Conservation (phyloP, 352 stramenopile genomes). For the Globisporangium paroecandrum region DNA sequence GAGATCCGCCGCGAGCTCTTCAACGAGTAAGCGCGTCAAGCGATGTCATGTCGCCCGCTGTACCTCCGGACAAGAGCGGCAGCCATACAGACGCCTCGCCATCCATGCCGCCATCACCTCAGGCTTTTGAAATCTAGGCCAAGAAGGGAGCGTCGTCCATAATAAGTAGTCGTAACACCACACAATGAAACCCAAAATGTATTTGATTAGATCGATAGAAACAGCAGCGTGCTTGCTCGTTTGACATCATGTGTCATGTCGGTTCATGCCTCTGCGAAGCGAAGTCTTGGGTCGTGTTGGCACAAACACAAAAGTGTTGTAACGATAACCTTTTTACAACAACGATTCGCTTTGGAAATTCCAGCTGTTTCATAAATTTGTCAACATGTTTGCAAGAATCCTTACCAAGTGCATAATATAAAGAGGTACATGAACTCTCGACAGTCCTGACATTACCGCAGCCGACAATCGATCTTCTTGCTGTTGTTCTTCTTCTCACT, state of each 20-base stretch:
- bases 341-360: neutral
- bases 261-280: neutral
- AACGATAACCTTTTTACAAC: neutral
- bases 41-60: neutral
- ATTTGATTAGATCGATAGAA: slow-evolving; percentile 9
- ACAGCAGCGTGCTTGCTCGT: neutral
- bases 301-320: neutral
- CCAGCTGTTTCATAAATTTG: neutral
- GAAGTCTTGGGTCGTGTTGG: neutral
- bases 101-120: no score
- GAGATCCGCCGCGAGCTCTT: slow-evolving; percentile 98
- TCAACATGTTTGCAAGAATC: neutral
- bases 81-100: no score
- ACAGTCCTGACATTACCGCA: neutral
- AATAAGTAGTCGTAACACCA: slow-evolving; percentile 8
- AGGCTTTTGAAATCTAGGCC: neutral
- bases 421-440: neutral
- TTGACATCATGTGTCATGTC: neutral
- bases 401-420: neutral
- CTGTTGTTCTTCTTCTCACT: neutral
- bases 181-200: slow-evolving; percentile 8
- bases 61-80: neutral
- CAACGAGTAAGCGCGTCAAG: slow-evolving; percentile 38
- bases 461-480: slow-evolving; percentile 9
- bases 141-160: neutral